Conservation (phyloP, 768 basidiomycete genomes). For the Leccinum pellstonianum region DNA sequence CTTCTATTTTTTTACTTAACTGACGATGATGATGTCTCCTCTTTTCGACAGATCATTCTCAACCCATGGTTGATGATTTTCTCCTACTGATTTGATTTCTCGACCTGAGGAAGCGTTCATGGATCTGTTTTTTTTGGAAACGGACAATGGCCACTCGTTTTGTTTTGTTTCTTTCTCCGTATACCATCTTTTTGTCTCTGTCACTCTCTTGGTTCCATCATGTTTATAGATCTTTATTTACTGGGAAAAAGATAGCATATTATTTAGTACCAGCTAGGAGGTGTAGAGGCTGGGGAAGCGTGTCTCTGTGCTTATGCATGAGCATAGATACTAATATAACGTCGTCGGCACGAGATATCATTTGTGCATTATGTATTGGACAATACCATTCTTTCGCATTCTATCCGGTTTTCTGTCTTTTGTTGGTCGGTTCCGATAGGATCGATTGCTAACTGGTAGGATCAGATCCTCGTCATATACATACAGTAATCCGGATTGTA, state of each 20-base stretch:
- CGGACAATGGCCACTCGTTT: neutral
- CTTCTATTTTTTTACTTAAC: neutral
- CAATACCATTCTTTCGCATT: neutral
- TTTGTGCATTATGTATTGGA: neutral
- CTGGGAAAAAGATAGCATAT: neutral
- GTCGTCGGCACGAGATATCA: neutral
- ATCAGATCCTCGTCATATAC: neutral
- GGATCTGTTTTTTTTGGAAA: neutral
- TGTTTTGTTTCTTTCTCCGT: neutral
- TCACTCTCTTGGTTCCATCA: neutral
- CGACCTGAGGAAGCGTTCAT: neutral
- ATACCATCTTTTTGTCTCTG: neutral
- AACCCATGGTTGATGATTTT: conserved; percentile 92
- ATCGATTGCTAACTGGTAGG: neutral
- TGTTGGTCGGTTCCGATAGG: neutral
- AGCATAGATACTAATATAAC: neutral
- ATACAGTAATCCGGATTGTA: neutral
- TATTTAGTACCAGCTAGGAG: neutral
- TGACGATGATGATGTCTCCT: neutral
- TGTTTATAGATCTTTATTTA: neutral
- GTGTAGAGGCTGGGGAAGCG: neutral
- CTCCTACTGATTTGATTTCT: conserved; percentile 40
- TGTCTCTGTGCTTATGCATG: neutral
- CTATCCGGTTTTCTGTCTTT: neutral
- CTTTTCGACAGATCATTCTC: conserved; percentile 57